Conservation (phyloP, 2,329 filamentous ascomycete genomes). For the Alternaria sp. region DNA sequence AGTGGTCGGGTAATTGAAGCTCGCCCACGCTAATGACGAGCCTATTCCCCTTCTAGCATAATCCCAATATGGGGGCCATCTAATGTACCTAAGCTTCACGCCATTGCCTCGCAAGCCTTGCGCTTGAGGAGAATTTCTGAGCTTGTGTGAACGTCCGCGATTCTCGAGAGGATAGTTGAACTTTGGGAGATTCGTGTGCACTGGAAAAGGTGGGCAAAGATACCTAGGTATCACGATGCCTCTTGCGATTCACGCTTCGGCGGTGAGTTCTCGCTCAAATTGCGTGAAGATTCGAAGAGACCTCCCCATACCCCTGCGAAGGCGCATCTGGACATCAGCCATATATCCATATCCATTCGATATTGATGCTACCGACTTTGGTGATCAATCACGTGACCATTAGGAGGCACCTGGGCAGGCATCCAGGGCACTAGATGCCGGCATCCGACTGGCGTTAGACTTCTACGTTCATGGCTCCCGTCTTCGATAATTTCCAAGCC, state of each 20-base stretch:
- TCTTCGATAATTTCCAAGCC: background rate
- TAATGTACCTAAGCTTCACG: conserved; percentile 21
- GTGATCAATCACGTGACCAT: background rate
- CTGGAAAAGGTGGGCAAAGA: too few species aligned
- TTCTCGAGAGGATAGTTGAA: background rate
- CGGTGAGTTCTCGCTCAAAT: background rate
- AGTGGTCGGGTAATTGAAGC: conserved; percentile 20
- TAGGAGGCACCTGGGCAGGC: background rate
- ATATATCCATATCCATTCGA: conserved; percentile 1
- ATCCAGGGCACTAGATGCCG: background rate
- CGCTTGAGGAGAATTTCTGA: conserved; percentile 17
- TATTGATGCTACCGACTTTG: conserved; percentile 10
- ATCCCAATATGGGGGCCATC: conserved; percentile 3
- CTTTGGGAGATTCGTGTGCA: too few species aligned
- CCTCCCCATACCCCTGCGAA: background rate
- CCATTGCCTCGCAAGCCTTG: conserved; percentile 15
- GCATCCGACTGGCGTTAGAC: background rate
- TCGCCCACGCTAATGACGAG: conserved; percentile 3
- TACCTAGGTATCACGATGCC: background rate
- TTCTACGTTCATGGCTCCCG: background rate
- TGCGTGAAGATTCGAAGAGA: background rate
- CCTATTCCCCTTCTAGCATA: conserved; percentile 5
- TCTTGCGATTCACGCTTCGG: background rate
- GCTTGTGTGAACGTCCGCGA: conserved; percentile 17
- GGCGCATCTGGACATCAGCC: background rate